Conservation (phyloP, 129 eudicot species). For the Logfia minima region DNA sequence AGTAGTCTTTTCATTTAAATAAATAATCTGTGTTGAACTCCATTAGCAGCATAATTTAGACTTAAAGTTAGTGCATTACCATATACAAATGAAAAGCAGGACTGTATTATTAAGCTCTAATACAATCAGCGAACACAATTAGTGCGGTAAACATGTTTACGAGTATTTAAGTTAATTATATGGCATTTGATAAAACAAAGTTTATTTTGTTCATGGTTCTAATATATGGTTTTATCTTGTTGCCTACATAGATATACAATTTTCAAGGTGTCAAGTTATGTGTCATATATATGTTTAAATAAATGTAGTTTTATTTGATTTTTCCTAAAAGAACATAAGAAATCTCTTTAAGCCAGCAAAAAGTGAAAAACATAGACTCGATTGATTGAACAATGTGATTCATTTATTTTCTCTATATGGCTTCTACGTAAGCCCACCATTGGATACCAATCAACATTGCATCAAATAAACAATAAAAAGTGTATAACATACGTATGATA, state of each 20-base stretch:
- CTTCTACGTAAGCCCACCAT: constrained; percentile 25
- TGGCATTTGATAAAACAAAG: no score
- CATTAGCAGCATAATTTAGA: no score
- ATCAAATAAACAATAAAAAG: constrained; percentile 16
- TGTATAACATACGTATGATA: constrained; percentile 18
- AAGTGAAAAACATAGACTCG: background rate
- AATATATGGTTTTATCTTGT: no score
- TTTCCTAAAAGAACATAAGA: background rate
- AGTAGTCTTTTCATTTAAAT: background rate
- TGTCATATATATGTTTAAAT: no score
- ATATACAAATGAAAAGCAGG: background rate
- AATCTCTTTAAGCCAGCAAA: background rate
- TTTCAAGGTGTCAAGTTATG: no score
- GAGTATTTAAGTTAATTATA: no score
- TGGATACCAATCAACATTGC: background rate
- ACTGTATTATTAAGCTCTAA: background rate
- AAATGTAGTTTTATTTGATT: background rate
- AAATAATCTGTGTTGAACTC: no score
- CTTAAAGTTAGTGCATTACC: background rate
- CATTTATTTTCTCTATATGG: background rate
- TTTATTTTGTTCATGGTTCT: no score
- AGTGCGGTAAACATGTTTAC: no score
- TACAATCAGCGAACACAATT: no score
- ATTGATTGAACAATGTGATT: background rate
- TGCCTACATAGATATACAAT: no score